Evolutionary conservation across 1,139 yeast genomes (phyloP).

Genomic region (Magnusiomyces clavatus): DNA sequence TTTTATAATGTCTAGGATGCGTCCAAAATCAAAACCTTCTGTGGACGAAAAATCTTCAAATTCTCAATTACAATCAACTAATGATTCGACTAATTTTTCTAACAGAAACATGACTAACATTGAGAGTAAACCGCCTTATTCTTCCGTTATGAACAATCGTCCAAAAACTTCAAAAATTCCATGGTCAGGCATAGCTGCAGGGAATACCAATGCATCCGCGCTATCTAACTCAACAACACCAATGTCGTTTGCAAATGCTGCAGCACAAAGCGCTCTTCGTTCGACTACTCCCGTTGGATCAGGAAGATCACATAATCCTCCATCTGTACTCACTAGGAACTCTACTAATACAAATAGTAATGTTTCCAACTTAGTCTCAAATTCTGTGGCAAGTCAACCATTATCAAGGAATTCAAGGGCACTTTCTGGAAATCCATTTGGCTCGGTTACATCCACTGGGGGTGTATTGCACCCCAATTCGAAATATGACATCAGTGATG

Average conservation of each 20-base stretch:
- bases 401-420: too few relatives aligned
- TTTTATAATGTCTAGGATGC: slow-evolving; percentile 11
- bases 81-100: neutral
- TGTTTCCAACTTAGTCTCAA: too few relatives aligned
- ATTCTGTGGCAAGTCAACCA: too few relatives aligned
- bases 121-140: too few relatives aligned
- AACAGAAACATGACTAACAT: too few relatives aligned
- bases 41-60: neutral
- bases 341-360: too few relatives aligned
- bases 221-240: slow-evolving; percentile 6
- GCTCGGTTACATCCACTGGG: too few relatives aligned
- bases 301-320: too few relatives aligned
- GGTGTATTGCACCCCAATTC: too few relatives aligned
- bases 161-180: slow-evolving; percentile 13
- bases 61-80: neutral
- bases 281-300: slow-evolving; percentile 1
- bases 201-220: slow-evolving; percentile 9
- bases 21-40: slow-evolving; percentile 12
- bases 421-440: too few relatives aligned
- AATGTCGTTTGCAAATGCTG: slow-evolving; percentile 16
- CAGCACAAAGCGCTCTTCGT: slow-evolving; percentile 9
- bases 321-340: too few relatives aligned
- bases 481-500: too few relatives aligned
- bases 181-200: slow-evolving; percentile 23
- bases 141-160: slow-evolving; percentile 3